These are phyloP conservation scores for Tricholoma matsutake DNA, from an alignment of 768 basidiomycete species.

Conservation along the genomic window DNA sequence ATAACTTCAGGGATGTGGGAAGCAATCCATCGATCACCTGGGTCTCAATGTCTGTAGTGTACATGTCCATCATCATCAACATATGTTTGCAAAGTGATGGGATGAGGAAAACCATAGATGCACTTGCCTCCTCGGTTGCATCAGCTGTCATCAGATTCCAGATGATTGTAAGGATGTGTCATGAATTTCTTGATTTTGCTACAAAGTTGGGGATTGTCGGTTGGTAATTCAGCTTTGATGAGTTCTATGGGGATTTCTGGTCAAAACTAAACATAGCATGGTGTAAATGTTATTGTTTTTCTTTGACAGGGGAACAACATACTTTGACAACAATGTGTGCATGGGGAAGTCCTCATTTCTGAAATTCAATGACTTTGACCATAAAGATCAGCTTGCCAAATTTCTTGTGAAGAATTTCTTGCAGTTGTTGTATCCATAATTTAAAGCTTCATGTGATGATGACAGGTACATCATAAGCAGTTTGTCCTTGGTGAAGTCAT, in stretches of 20 bases:
- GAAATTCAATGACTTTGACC: slow-evolving; percentile 38
- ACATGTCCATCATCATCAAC: neutral
- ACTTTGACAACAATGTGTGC: slow-evolving; percentile 35
- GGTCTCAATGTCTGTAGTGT: neutral
- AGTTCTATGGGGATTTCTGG: neutral
- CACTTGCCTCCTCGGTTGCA: neutral
- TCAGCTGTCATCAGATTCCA: neutral
- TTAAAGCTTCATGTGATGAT: slow-evolving; percentile 36
- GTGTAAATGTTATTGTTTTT: too few relatives aligned
- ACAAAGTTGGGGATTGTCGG: neutral
- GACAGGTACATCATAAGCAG: slow-evolving; percentile 30
- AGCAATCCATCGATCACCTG: neutral
- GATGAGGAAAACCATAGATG: slow-evolving; percentile 4
- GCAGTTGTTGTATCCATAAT: slow-evolving; percentile 22
- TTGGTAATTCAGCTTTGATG: slow-evolving; percentile 3
- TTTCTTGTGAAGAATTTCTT: slow-evolving; percentile 23
- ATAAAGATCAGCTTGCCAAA: slow-evolving; percentile 28
- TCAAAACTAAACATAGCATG: neutral
- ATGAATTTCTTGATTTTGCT: slow-evolving; percentile 2
- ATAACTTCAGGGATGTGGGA: neutral
- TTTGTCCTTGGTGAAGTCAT: slow-evolving; percentile 22
- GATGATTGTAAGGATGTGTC: neutral
- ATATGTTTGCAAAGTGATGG: neutral
- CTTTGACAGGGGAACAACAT: neutral
- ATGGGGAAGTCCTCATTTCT: slow-evolving; percentile 41